Evolutionary conservation across 352 stramenopile species (phyloP).

Genomic region (Pseudoperonospora humuli): DNA sequence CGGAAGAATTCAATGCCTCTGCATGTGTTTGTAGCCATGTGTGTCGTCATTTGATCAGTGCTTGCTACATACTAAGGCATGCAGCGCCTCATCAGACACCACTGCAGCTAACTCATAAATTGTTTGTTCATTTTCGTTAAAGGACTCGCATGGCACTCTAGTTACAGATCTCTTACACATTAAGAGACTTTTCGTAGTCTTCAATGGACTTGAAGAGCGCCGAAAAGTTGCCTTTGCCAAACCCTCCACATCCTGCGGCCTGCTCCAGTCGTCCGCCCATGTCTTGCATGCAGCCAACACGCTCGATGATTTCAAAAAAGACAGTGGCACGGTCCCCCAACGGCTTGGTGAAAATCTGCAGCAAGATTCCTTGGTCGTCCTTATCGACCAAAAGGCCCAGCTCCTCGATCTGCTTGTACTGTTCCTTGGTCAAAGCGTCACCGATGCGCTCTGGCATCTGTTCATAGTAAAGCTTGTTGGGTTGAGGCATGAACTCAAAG

Average conservation of each 20-base stretch:
- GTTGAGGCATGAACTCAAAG: conserved; percentile 84
- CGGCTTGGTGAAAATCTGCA: conserved; percentile 90
- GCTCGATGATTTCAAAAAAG: conserved; percentile 92
- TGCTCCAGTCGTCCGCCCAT: conserved; percentile 68
- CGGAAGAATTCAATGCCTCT: conserved; percentile 7
- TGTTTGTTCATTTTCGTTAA: no score
- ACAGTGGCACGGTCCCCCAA: conserved; percentile 80
- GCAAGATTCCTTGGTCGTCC: conserved; percentile 91
- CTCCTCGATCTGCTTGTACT: conserved; percentile 89
- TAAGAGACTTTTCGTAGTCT: conserved; percentile 81
- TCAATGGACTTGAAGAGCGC: conserved; percentile 92
- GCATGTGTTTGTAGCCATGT: no score
- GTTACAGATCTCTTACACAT: conserved; percentile 35
- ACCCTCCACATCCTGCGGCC: conserved; percentile 75
- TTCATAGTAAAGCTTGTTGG: conserved; percentile 88
- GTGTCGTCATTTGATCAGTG: no score
- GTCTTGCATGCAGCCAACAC: conserved; percentile 82
- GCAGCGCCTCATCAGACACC: no score
- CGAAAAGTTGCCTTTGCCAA: conserved; percentile 90
- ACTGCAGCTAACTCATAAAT: no score
- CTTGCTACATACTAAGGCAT: no score
- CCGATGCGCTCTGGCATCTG: conserved; percentile 78
- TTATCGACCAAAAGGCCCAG: conserved; percentile 91
- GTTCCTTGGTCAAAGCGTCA: conserved; percentile 63
- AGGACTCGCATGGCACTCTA: no score